These are phyloP conservation scores for Penicillium italicum DNA, from an alignment of 2,329 filamentous ascomycete genomes.

Conservation along the genomic window DNA sequence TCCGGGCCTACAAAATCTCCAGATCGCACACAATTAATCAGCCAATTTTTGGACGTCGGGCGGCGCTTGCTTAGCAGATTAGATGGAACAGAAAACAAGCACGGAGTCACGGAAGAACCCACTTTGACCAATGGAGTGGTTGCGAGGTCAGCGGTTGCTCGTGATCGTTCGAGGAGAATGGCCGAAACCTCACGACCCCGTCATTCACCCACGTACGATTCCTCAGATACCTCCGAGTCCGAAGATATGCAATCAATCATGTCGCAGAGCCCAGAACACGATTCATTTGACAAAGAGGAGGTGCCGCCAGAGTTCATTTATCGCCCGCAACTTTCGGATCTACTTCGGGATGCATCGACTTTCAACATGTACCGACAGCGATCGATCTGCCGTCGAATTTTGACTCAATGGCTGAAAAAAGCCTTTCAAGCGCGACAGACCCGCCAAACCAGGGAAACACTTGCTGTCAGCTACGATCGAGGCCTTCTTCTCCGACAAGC, in stretches of 20 bases:
- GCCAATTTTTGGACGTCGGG: constrained; percentile 40
- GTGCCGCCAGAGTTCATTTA: constrained; percentile 43
- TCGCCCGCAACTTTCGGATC: constrained; percentile 49
- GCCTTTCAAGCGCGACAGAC: constrained; percentile 38
- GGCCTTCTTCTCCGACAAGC: constrained; percentile 51
- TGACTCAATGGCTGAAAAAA: constrained; percentile 49
- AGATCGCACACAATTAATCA: constrained; percentile 38
- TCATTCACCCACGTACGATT: constrained; percentile 18
- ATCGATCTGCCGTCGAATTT: constrained; percentile 36
- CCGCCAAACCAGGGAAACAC: constrained; percentile 39
- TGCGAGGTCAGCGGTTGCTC: constrained; percentile 30
- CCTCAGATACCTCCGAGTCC: constrained; percentile 24
- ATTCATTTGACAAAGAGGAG: constrained; percentile 26
- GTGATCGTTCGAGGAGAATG: constrained; percentile 31
- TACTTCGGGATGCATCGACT: constrained; percentile 50
- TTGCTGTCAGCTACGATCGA: constrained; percentile 51
- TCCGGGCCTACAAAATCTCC: constrained; percentile 22
- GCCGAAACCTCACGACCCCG: constrained; percentile 19
- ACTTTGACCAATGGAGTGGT: constrained; percentile 25
- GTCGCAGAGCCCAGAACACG: constrained; percentile 22
- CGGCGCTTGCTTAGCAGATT: constrained; percentile 35
- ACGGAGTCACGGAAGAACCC: constrained; percentile 9
- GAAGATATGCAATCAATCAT: constrained; percentile 19
- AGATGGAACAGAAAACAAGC: constrained; percentile 25
- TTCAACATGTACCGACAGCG: constrained; percentile 45